phyloP scores from a whole-genome alignment of 139 green algal species.

The Chlorella sp. region DNA sequence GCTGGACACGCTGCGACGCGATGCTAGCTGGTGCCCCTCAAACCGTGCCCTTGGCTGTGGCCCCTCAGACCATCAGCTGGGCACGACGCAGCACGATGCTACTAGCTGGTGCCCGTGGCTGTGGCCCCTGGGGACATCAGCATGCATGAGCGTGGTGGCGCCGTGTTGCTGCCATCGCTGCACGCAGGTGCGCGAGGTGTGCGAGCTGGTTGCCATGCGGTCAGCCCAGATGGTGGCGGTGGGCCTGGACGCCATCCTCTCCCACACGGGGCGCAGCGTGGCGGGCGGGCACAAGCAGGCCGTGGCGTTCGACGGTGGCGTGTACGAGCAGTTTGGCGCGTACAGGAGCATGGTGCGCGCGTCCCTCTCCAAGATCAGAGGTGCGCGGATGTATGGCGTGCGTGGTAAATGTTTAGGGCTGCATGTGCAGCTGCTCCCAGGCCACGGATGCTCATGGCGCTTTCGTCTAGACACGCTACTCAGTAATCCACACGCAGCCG shows the following conservation, averaged over 20 bases:
- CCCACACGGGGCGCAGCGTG: conserved; percentile 29
- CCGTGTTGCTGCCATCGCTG: too few relatives aligned
- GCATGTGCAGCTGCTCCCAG: neutral
- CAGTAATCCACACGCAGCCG: neutral
- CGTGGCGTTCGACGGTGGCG: conserved; percentile 58
- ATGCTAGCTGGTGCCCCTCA: too few relatives aligned
- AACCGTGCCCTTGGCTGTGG: too few relatives aligned
- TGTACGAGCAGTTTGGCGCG: conserved; percentile 47
- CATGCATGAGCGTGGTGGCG: too few relatives aligned
- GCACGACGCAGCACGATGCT: too few relatives aligned
- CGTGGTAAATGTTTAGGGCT: neutral
- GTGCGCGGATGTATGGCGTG: conserved; percentile 1
- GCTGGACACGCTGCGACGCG: too few relatives aligned
- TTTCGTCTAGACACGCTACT: neutral
- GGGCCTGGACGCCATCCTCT: conserved; percentile 50
- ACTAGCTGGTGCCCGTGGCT: too few relatives aligned
- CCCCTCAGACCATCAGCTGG: too few relatives aligned
- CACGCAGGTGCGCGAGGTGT: conserved; percentile 65
- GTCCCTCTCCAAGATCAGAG: conserved; percentile 12
- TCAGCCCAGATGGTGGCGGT: conserved; percentile 52
- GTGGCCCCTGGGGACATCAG: too few relatives aligned
- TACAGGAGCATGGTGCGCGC: conserved; percentile 38
- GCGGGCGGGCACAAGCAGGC: neutral
- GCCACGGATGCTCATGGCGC: neutral
- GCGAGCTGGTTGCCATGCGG: conserved; percentile 52